Percentiles rank a stretch among this genome's conserved stretches.
phyloP scores from a whole-genome alignment of 2,329 filamentous ascomycete genomes.

The Fusarium begoniae region DNA sequence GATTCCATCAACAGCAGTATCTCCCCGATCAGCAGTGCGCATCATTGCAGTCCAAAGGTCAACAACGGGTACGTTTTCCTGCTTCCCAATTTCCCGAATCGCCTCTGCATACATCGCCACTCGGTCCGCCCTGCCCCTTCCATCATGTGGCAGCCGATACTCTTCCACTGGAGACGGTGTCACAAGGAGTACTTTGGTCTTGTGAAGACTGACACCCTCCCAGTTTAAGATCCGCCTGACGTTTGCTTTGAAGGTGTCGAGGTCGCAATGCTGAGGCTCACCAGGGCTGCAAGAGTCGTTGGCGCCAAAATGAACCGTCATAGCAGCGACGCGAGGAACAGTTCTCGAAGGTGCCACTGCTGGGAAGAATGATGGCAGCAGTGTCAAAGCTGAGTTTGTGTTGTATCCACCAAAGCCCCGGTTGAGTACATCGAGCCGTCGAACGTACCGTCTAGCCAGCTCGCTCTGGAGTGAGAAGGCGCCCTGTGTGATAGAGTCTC shows the following conservation, averaged over 20 bases:
- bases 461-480: neutral
- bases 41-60: slow-evolving; percentile 3
- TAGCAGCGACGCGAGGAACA: neutral
- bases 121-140: neutral
- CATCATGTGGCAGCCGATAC: neutral
- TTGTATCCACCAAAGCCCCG: neutral
- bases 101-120: neutral
- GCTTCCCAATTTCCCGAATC: neutral
- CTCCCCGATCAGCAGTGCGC: neutral
- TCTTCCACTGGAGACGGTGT: neutral
- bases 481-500: neutral
- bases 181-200: neutral
- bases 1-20: neutral
- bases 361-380: neutral
- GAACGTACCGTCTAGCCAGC: neutral
- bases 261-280: neutral
- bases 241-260: neutral
- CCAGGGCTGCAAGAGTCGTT: neutral
- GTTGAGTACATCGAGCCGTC: neutral
- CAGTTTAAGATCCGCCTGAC: neutral
- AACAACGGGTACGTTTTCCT: neutral
- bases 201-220: neutral
- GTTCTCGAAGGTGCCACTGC: neutral
- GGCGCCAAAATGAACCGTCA: neutral
- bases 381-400: neutral